Base-by-base conservation (phyloP, 148 eudicot species). In the Chenopodium quinoa region DNA sequence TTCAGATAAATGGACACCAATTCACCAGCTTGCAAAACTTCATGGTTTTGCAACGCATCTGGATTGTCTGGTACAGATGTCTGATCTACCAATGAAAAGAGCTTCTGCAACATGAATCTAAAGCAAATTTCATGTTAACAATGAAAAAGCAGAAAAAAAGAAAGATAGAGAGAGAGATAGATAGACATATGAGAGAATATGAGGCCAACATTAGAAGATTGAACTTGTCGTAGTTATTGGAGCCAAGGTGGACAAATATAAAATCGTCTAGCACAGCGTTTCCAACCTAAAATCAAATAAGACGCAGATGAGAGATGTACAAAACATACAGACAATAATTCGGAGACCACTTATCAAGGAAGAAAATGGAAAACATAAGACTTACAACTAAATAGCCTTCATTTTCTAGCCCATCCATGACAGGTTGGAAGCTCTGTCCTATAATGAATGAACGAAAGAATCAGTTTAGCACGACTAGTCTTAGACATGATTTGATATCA, bases 21-120 rank as follows among this genome's bases (percentile, higher is more conserved):
- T 83, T 92, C 98, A 81, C 99, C 99, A 74, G 91, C 94, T 83
- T 92, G 88, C 81, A 96, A 74, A 75, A 93, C 97, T 87, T 96
- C 99, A 47, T 96, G 99, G 80, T 91, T 92, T 85, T 91, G 95
- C 89, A 92, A 84, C 66, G 99, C 84, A 88, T 96, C 99, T 40
- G 98, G 90, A 84, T 91, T 96, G 91, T 96, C 99, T 48, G 89
- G 90, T 71, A 88, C 88, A 75, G 99, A 96, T 60, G 97, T 96
- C 88, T 93, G 92, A 86, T 96, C 99, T 80, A 91, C 84, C 37
- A 92, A 88, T 80, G 99, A 96, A 86, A 96, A 96, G 71, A 96
- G 97, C 81, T 96, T 96, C 92, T 93, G 99, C 92, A 93, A 73
- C 98, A 96, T 93, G 81, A 93, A 92, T 75, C 99, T 96, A 80